Conservation (phyloP, 305 asterid genomes). For the Fraxinus xanthoxyloides region DNA sequence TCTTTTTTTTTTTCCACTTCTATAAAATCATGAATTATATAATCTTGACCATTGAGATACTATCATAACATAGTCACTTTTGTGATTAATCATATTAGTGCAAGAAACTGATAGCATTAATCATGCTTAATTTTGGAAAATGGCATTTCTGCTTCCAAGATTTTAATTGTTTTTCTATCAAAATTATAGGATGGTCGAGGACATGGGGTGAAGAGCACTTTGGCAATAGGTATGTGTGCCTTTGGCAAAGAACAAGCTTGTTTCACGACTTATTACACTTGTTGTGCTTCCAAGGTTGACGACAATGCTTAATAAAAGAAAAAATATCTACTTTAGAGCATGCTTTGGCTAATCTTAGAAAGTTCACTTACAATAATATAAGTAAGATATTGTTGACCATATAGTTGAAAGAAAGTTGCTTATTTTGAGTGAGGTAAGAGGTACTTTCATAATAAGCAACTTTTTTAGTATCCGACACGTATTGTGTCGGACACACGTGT, state of each 20-base stretch:
- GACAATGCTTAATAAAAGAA: not conserved
- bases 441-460: not conserved
- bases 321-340: not conserved
- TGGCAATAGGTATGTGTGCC: slow-evolving; percentile 75
- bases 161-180: not conserved
- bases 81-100: not conserved
- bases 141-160: not conserved
- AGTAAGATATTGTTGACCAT: not conserved
- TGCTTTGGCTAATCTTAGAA: not conserved
- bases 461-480: too few species aligned
- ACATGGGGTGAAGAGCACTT: slow-evolving; percentile 99
- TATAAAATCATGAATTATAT: not conserved
- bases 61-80: not conserved
- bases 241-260: slow-evolving; percentile 1
- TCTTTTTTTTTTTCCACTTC: not conserved
- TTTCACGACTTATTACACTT: not conserved
- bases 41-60: not conserved
- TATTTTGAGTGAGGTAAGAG: not conserved
- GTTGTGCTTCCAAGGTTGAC: not conserved
- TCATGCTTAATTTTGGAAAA: not conserved
- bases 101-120: not conserved
- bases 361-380: not conserved
- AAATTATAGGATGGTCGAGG: slow-evolving; percentile 84
- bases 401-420: not conserved
- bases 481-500: too few species aligned